phyloP scores from a whole-genome alignment of 2,329 filamentous ascomycete species.

The Leptographium radiaticola region DNA sequence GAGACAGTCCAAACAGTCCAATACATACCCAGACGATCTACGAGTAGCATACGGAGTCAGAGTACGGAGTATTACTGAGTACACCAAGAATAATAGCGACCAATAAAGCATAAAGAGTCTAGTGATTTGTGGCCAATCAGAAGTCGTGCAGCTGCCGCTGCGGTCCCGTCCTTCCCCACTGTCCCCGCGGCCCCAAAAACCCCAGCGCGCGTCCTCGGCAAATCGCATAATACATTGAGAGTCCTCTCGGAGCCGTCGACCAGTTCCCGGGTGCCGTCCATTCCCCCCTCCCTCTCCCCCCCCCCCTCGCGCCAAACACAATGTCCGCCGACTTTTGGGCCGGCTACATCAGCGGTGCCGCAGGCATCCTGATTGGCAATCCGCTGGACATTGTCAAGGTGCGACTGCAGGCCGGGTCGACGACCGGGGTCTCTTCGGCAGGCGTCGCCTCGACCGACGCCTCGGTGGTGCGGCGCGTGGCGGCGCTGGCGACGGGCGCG shows the following conservation, averaged over 20 bases:
- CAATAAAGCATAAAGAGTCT: too few species aligned
- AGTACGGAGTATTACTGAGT: background rate
- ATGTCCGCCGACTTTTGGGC: conserved; percentile 93
- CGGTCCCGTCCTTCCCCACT: background rate
- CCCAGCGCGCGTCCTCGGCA: background rate
- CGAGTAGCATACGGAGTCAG: background rate
- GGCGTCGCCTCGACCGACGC: conserved; percentile 26
- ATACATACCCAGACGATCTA: too few species aligned
- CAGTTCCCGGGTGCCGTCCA: too few species aligned
- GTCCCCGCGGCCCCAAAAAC: too few species aligned
- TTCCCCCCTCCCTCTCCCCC: background rate
- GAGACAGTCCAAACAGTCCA: background rate
- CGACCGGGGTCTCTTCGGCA: conserved; percentile 40
- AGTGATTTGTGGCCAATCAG: too few species aligned
- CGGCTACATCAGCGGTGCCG: conserved; percentile 75
- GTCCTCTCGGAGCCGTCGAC: background rate
- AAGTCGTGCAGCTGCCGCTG: too few species aligned
- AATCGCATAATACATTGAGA: background rate
- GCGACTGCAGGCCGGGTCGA: conserved; percentile 55
- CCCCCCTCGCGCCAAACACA: background rate
- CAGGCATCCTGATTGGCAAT: conserved; percentile 80
- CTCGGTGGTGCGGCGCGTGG: background rate
- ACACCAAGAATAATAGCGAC: too few species aligned
- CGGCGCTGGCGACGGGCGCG: conserved; percentile 45
- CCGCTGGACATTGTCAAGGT: conserved; percentile 61